A percentile compares a stretch with the other conserved stretches of the same genome.
Evolutionary conservation across 1,284 basidiomycete species (phyloP).

Genomic region (Ganoderma lucidum): DNA sequence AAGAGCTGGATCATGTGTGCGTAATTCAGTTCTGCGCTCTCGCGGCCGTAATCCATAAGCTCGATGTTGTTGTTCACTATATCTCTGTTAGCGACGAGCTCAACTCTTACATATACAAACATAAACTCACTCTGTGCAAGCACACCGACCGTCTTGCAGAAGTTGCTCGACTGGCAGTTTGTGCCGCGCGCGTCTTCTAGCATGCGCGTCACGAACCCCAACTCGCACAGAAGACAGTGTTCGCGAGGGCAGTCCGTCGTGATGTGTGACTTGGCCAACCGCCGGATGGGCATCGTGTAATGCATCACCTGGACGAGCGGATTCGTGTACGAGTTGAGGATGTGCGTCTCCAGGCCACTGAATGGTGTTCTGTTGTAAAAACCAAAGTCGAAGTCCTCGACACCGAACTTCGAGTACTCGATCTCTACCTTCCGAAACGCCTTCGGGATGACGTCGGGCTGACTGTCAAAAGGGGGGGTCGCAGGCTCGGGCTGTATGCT

Average conservation of each 20-base stretch:
- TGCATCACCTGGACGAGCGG: slow-evolving; percentile 91
- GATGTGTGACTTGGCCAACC: slow-evolving; percentile 91
- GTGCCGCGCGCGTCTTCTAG: slow-evolving; percentile 93
- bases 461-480: slow-evolving; percentile 55
- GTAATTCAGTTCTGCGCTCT: slow-evolving; percentile 77
- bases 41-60: slow-evolving; percentile 88
- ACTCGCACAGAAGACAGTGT: slow-evolving; percentile 94
- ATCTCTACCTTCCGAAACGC: slow-evolving; percentile 95
- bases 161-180: slow-evolving; percentile 97
- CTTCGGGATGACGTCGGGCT: slow-evolving; percentile 74
- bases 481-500: slow-evolving; percentile 55
- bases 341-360: slow-evolving; percentile 97
- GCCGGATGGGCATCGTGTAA: slow-evolving; percentile 82
- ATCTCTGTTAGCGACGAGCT: not conserved
- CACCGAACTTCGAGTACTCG: slow-evolving; percentile 98
- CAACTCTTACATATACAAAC: slow-evolving; percentile 34
- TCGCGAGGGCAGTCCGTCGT: slow-evolving; percentile 87
- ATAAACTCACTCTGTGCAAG: slow-evolving; percentile 71
- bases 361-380: slow-evolving; percentile 93
- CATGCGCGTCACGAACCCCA: slow-evolving; percentile 96
- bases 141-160: slow-evolving; percentile 91
- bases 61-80: slow-evolving; percentile 79
- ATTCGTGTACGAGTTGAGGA: slow-evolving; percentile 98
- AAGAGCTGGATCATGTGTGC: slow-evolving; percentile 93
- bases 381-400: slow-evolving; percentile 99